Percentiles rank a stretch among this genome's conserved stretches.
phyloP scores from a whole-genome alignment of 768 basidiomycete species.

The Leccinum fibrillosum region DNA sequence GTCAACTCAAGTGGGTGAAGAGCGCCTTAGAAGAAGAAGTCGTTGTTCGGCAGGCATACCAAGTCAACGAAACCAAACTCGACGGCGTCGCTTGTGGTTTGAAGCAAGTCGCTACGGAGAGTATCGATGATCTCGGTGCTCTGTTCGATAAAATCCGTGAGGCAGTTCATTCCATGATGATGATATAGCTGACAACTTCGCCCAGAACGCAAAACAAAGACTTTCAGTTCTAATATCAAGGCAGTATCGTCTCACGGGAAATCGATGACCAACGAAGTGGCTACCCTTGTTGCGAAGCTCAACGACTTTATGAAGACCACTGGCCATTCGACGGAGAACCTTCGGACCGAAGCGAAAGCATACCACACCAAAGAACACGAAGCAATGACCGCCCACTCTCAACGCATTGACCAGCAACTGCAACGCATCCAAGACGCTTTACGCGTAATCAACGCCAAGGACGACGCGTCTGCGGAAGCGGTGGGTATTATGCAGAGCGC shows the following conservation, averaged over 20 bases:
- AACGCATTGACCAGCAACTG: slow-evolving; percentile 57
- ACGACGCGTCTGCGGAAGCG: slow-evolving; percentile 52
- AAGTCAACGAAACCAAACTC: slow-evolving; percentile 65
- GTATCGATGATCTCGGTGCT: slow-evolving; percentile 62
- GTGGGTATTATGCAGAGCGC: slow-evolving; percentile 45
- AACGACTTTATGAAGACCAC: slow-evolving; percentile 59
- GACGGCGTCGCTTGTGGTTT: slow-evolving; percentile 71
- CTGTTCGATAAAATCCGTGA: slow-evolving; percentile 84
- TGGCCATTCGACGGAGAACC: slow-evolving; percentile 46
- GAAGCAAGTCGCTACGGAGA: slow-evolving; percentile 63
- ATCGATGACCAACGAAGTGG: slow-evolving; percentile 52
- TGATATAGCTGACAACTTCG: slow-evolving; percentile 7
- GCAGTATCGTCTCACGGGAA: slow-evolving; percentile 62
- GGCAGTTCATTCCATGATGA: slow-evolving; percentile 17
- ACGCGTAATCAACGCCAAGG: slow-evolving; percentile 51
- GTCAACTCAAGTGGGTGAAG: slow-evolving; percentile 57
- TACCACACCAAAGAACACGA: slow-evolving; percentile 58
- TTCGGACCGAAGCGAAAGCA: slow-evolving; percentile 55
- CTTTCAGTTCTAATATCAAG: slow-evolving; percentile 62
- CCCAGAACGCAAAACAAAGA: slow-evolving; percentile 69
- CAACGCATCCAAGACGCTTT: slow-evolving; percentile 51
- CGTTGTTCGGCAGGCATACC: slow-evolving; percentile 72
- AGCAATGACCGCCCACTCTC: slow-evolving; percentile 46
- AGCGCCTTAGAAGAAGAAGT: slow-evolving; percentile 74
- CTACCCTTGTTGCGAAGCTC: slow-evolving; percentile 53